Evolutionary conservation across 2,329 filamentous ascomycete species (phyloP).

Genomic region (Hymenotorrendiella dingleyae): DNA sequence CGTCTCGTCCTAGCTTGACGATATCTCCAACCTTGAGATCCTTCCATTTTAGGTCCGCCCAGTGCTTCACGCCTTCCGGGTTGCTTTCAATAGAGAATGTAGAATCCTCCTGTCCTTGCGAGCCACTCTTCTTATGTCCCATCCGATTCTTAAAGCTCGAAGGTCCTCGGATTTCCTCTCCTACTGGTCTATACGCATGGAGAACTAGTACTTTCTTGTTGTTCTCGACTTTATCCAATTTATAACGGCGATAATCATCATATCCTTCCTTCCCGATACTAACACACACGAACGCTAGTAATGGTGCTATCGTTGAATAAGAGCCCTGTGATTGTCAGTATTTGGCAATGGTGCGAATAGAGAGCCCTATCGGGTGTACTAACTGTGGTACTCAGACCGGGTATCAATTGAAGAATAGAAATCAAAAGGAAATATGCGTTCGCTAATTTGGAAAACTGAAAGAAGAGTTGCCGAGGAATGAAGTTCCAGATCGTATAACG

Average conservation of each 20-base stretch:
- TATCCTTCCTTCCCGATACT: conserved; percentile 90
- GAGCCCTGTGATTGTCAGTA: too few species aligned
- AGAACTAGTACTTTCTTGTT: conserved; percentile 47
- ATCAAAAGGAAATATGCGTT: conserved; percentile 94
- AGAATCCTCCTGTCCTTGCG: not conserved
- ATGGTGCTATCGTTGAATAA: conserved; percentile 77
- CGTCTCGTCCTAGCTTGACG: conserved; percentile 63
- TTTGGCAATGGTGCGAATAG: too few species aligned
- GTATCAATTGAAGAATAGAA: conserved; percentile 83
- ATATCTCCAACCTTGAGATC: conserved; percentile 67
- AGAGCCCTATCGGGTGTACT: too few species aligned
- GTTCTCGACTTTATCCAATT: conserved; percentile 81
- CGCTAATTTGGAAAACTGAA: conserved; percentile 88
- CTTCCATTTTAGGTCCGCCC: conserved; percentile 51
- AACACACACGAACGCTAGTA: conserved; percentile 74
- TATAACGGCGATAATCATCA: conserved; percentile 78
- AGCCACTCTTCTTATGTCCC: not conserved
- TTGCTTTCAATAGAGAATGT: conserved; percentile 3
- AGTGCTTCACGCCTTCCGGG: conserved; percentile 35
- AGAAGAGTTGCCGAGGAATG: conserved; percentile 77
- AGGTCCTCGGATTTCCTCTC: not conserved
- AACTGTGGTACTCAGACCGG: conserved; percentile 84
- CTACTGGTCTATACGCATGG: conserved; percentile 12
- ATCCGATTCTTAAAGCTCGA: not conserved
- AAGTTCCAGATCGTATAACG: conserved; percentile 89